Conservation (phyloP, 108 stramenopile genomes). For the Mediolabrus comicus region DNA sequence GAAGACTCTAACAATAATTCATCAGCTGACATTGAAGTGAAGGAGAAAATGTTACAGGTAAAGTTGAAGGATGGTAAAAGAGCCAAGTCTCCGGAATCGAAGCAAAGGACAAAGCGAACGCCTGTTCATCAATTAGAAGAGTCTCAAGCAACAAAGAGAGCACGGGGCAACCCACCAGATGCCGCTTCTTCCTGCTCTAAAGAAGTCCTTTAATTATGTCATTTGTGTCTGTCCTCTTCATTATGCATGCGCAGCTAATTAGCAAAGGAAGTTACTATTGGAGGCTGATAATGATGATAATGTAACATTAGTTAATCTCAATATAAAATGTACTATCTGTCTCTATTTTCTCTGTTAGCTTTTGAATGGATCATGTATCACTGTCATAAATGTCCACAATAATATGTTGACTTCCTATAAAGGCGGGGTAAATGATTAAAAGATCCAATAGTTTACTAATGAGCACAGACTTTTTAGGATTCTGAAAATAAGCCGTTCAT, state of each 20-base stretch:
- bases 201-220: background rate
- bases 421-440: no score
- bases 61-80: conserved; percentile 38
- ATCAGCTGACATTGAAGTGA: conserved; percentile 3
- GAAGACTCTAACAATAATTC: background rate
- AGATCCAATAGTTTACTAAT: no score
- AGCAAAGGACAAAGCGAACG: conserved; percentile 23
- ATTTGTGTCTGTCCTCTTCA: no score
- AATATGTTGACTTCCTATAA: no score
- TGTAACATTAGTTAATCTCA: background rate
- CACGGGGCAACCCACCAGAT: background rate
- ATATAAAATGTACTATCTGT: background rate
- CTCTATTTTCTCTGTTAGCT: no score
- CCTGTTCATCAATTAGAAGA: conserved; percentile 18
- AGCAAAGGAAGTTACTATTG: background rate
- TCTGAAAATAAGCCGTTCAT: no score
- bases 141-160: conserved; percentile 5
- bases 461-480: no score
- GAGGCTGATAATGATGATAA: background rate
- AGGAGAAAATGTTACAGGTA: conserved; percentile 35
- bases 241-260: no score
- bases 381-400: no score
- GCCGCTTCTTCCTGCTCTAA: background rate
- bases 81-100: conserved; percentile 21
- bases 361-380: no score